Conservation (phyloP, 768 basidiomycete genomes). For the Boletus sp. region DNA sequence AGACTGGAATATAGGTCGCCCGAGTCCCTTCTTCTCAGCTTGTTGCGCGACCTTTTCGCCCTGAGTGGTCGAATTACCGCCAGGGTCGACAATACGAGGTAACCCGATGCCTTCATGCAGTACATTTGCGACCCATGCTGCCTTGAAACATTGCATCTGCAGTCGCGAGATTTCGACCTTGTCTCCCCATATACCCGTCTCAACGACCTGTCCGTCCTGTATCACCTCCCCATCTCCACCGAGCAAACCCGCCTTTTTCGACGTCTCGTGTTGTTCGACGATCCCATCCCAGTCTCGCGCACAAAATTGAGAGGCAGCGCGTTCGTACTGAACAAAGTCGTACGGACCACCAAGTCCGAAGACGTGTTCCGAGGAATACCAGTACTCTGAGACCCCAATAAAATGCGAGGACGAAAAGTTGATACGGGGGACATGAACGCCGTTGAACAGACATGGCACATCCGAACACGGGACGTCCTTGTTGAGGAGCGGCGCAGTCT, state of each 20-base stretch:
- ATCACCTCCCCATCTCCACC: slow-evolving; percentile 67
- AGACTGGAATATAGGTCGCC: slow-evolving; percentile 84
- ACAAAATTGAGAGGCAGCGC: slow-evolving; percentile 86
- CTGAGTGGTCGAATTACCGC: slow-evolving; percentile 69
- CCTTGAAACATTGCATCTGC: slow-evolving; percentile 99
- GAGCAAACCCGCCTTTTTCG: slow-evolving; percentile 46
- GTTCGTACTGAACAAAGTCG: slow-evolving; percentile 95
- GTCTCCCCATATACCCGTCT: slow-evolving; percentile 64
- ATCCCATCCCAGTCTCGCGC: slow-evolving; percentile 75
- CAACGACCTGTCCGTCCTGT: slow-evolving; percentile 56
- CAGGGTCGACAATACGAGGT: slow-evolving; percentile 84
- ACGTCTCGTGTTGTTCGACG: slow-evolving; percentile 55
- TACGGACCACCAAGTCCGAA: slow-evolving; percentile 94
- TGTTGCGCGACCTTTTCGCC: slow-evolving; percentile 70
- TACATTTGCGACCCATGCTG: slow-evolving; percentile 96
- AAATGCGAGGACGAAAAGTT: slow-evolving; percentile 92
- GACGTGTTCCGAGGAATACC: slow-evolving; percentile 98
- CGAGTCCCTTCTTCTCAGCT: slow-evolving; percentile 80
- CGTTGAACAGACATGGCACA: slow-evolving; percentile 88
- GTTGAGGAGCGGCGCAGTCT: slow-evolving; percentile 77
- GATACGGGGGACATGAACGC: slow-evolving; percentile 89
- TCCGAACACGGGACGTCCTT: slow-evolving; percentile 80
- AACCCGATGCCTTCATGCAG: slow-evolving; percentile 95
- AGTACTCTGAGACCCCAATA: slow-evolving; percentile 97
- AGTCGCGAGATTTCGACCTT: slow-evolving; percentile 79